Evolutionary conservation across 306 rosid genomes (phyloP), one percentile per base, ranked within the genome.

Genomic region (Fragaria iinumae): DNA sequence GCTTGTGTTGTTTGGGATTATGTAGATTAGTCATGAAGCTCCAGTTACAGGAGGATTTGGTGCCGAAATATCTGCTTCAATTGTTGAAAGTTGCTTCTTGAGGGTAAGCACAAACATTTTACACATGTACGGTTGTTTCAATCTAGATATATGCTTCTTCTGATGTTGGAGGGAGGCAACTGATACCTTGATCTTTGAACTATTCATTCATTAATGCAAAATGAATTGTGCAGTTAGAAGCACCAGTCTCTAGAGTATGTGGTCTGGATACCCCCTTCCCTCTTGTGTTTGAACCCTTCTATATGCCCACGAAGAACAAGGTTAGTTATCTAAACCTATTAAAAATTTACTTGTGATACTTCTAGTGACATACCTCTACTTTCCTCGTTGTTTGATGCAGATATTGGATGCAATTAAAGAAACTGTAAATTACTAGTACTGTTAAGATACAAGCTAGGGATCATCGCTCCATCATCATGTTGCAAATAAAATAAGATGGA

Each of bases 231-330:
- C 8, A 95, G 99, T 87, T 95, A 82, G 99, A 95, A 81, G 99
- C 99, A 11, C 99, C 99, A 59, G 76, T 95, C 71, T 80, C 96
- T 52, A 92, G 99, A 87, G 85, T 95, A 25, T 95, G 97, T 17
- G 99, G 99, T 73, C 81, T 95, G 74, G 99, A 95, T 88, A 95
- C 97, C 27, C 99, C 97, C 43, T 95, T 95, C 77, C 99, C 99
- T 64, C 93, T 95, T 67, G 96, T 95, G 72, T 95, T 95, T 69
- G 97, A 95, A 82, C 99, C 99, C 23, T 92, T 92, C 91, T 95
- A 95, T 83, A 79, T 95, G 93, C 99, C 99, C 53, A 91, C 90
- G 63, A 95, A 92, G 86, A 91, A 91, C 83, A 95, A 95, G 90
- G 99, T 91, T 80, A 79, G 83, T 49, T 47, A 4, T 39, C 23